Evolutionary conservation across 768 basidiomycete species (phyloP).

Genomic region (Russula earlei): DNA sequence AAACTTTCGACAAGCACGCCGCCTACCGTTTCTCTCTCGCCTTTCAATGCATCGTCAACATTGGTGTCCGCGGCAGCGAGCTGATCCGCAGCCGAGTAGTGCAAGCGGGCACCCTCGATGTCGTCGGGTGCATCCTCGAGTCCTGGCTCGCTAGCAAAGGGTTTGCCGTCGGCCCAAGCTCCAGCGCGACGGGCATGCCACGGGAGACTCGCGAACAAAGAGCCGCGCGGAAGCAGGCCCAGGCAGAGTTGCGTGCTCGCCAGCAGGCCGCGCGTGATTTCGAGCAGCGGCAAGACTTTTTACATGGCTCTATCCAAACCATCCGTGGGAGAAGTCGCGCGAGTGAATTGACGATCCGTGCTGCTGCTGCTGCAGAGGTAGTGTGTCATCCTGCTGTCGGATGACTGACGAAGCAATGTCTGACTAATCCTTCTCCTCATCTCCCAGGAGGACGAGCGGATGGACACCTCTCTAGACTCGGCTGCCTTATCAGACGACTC

Average conservation of each 20-base stretch:
- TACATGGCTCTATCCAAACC: conserved; percentile 10
- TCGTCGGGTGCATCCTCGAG: conserved; percentile 89
- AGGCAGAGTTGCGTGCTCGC: conserved; percentile 45
- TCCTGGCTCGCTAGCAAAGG: conserved; percentile 87
- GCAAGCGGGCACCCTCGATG: conserved; percentile 87
- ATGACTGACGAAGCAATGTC: neutral
- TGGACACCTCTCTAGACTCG: conserved; percentile 18
- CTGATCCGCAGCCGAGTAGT: conserved; percentile 86
- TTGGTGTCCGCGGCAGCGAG: conserved; percentile 92
- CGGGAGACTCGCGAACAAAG: conserved; percentile 71
- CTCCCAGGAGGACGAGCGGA: conserved; percentile 22
- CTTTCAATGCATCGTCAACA: conserved; percentile 95
- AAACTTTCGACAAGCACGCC: conserved; percentile 68
- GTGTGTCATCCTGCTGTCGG: neutral
- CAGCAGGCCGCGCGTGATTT: conserved; percentile 55
- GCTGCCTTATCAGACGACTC: conserved; percentile 15
- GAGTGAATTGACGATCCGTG: neutral
- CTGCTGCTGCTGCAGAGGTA: conserved; percentile 4
- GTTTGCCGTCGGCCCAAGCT: conserved; percentile 74
- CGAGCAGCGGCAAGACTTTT: conserved; percentile 34
- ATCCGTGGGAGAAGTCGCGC: conserved; percentile 14
- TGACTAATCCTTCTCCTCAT: neutral
- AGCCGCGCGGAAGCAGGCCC: conserved; percentile 48
- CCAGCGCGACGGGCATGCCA: conserved; percentile 64
- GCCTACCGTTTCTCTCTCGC: conserved; percentile 87